phyloP scores from a whole-genome alignment of 306 rosid species.

The Quercus variabilis region DNA sequence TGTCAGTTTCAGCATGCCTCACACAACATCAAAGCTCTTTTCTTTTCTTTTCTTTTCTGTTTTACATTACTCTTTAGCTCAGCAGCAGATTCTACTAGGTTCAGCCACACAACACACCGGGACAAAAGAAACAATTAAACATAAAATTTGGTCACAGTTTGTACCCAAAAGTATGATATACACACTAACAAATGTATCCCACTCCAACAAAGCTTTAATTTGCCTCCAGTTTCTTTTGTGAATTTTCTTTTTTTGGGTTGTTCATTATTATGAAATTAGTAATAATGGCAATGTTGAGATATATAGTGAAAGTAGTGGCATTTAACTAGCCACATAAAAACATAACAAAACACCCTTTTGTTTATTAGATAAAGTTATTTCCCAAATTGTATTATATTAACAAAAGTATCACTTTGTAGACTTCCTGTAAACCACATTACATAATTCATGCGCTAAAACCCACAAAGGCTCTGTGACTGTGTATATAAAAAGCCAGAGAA shows the following conservation, averaged over 20 bases:
- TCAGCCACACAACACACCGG: slow-evolving; percentile 18
- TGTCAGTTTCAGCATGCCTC: slow-evolving; percentile 70
- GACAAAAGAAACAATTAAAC: slow-evolving; percentile 7
- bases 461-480: slow-evolving; percentile 8
- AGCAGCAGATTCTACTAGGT: slow-evolving; percentile 29
- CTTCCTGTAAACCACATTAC: slow-evolving; percentile 30
- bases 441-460: slow-evolving; percentile 25
- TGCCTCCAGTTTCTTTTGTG: no score
- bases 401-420: slow-evolving; percentile 30
- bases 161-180: not conserved
- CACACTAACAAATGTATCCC: no score
- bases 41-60: not conserved
- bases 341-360: not conserved
- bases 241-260: not conserved
- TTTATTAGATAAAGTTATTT: not conserved
- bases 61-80: slow-evolving; percentile 38
- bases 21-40: slow-evolving; percentile 36
- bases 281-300: slow-evolving; percentile 18
- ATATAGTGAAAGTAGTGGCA: slow-evolving; percentile 1
- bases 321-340: not conserved
- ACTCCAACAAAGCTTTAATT: no score
- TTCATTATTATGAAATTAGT: not conserved
- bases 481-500: slow-evolving; percentile 34
- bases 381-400: not conserved
- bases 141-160: not conserved